A percentile compares a stretch with the other conserved stretches of the same genome.
These are phyloP conservation scores for Xanthoconium separans DNA, from an alignment of 1,284 basidiomycete genomes.

Conservation along the genomic window DNA sequence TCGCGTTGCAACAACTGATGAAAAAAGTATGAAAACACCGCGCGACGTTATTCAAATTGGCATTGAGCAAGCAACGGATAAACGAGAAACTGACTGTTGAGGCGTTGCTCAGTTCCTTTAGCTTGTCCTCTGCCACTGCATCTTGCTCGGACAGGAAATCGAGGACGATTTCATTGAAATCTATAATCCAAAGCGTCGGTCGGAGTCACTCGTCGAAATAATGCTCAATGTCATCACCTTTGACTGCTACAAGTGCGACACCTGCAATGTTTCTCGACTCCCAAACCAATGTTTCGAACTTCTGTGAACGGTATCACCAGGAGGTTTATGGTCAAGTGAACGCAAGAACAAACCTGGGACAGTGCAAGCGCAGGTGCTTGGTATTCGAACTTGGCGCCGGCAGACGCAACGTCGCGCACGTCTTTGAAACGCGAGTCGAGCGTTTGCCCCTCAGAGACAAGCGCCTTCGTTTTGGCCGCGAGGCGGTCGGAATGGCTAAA, in stretches of 20 bases:
- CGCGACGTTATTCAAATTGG: too few species aligned
- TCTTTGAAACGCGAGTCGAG: constrained; percentile 18
- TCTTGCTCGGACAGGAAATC: constrained; percentile 16
- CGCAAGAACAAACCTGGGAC: constrained; percentile 8
- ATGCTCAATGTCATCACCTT: constrained; percentile 5
- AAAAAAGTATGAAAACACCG: background rate
- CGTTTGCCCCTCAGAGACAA: constrained; percentile 14
- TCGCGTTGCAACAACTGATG: constrained; percentile 15
- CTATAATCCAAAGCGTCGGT: background rate
- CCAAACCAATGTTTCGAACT: constrained; percentile 18
- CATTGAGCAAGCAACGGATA: too few species aligned
- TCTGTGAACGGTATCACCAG: background rate
- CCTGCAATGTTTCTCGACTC: constrained; percentile 18
- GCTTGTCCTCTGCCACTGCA: constrained; percentile 13
- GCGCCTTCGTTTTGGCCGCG: constrained; percentile 2
- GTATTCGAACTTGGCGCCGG: constrained; percentile 5
- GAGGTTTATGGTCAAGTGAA: background rate
- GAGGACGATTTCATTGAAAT: constrained; percentile 22
- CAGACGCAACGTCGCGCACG: constrained; percentile 9
- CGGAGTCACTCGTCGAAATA: background rate
- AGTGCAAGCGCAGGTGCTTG: constrained; percentile 8
- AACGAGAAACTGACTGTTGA: constrained; percentile 9
- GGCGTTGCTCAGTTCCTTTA: constrained; percentile 12
- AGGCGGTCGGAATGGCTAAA: constrained; percentile 14
- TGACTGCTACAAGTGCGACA: constrained; percentile 14